Evolutionary conservation across 352 stramenopile species (phyloP).

Genomic region (Phytopythium boreale): DNA sequence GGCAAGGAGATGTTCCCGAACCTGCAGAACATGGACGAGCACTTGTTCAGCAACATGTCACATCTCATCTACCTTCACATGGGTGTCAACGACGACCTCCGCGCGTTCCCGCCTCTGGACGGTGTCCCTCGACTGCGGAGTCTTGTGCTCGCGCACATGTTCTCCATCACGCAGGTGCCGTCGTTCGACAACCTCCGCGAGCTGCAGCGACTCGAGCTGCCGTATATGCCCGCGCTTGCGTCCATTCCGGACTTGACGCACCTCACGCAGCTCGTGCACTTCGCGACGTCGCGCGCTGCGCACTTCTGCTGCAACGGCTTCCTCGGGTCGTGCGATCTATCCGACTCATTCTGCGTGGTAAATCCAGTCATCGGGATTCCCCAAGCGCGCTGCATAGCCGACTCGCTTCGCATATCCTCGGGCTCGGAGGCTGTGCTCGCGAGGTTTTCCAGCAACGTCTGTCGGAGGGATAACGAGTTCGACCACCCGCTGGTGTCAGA

Average conservation of each 20-base stretch:
- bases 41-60: constrained; percentile 25
- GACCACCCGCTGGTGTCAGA: too few relatives aligned
- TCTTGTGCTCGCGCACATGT: constrained; percentile 19
- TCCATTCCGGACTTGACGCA: constrained; percentile 17
- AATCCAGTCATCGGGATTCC: constrained; percentile 8
- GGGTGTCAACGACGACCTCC: constrained; percentile 8
- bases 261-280: constrained; percentile 12
- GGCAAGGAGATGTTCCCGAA: constrained; percentile 13
- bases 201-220: constrained; percentile 12
- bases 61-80: constrained; percentile 16
- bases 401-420: background rate
- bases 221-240: constrained; percentile 10
- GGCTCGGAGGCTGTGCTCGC: constrained; percentile 15
- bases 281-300: constrained; percentile 5
- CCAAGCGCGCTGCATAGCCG: constrained; percentile 10
- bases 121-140: constrained; percentile 17
- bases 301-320: constrained; percentile 36
- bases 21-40: constrained; percentile 4
- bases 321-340: constrained; percentile 22
- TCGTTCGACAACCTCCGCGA: constrained; percentile 13
- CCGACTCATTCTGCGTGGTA: constrained; percentile 15
- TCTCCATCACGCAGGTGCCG: constrained; percentile 14
- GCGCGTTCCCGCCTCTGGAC: constrained; percentile 7
- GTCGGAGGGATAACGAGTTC: constrained; percentile 1
- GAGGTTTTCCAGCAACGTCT: constrained; percentile 13